Evolutionary conservation across 352 stramenopile species (phyloP).

Genomic region (Globisporangium perplexum): DNA sequence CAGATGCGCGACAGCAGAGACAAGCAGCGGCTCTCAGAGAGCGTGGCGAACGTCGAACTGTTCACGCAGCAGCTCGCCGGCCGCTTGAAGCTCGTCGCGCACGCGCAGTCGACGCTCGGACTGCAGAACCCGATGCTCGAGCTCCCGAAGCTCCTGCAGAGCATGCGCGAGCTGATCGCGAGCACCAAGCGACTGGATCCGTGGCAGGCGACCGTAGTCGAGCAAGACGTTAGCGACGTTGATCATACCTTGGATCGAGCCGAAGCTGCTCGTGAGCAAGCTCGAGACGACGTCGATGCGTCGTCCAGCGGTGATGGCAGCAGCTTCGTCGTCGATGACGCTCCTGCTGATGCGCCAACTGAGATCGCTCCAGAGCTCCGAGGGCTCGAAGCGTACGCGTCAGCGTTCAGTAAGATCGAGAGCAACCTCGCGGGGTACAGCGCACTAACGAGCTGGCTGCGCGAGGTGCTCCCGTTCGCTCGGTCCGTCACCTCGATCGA

Average conservation of each 20-base stretch:
- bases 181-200: slow-evolving; percentile 15
- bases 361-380: not conserved
- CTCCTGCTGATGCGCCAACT: not conserved
- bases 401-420: slow-evolving; percentile 21
- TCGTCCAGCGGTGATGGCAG: too few species aligned
- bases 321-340: not conserved
- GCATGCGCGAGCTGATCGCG: slow-evolving; percentile 3
- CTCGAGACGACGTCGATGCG: not conserved
- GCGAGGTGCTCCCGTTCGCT: slow-evolving; percentile 23
- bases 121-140: slow-evolving; percentile 25
- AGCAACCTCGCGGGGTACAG: slow-evolving; percentile 22
- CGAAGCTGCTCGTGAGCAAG: too few species aligned
- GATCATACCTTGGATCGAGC: too few species aligned
- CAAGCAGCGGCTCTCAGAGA: slow-evolving; percentile 8
- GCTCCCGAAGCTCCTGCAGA: slow-evolving; percentile 23
- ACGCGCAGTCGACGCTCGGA: slow-evolving; percentile 20
- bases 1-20: slow-evolving; percentile 20
- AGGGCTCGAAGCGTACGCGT: slow-evolving; percentile 12
- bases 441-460: slow-evolving; percentile 19
- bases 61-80: slow-evolving; percentile 33
- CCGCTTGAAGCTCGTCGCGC: slow-evolving; percentile 24
- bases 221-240: too few species aligned
- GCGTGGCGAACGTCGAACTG: slow-evolving; percentile 23
- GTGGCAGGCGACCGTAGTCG: slow-evolving; percentile 3
- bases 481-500: slow-evolving; percentile 19